Evolutionary conservation across 306 rosid genomes (phyloP).

Genomic region (Lathyrus tuberosus): DNA sequence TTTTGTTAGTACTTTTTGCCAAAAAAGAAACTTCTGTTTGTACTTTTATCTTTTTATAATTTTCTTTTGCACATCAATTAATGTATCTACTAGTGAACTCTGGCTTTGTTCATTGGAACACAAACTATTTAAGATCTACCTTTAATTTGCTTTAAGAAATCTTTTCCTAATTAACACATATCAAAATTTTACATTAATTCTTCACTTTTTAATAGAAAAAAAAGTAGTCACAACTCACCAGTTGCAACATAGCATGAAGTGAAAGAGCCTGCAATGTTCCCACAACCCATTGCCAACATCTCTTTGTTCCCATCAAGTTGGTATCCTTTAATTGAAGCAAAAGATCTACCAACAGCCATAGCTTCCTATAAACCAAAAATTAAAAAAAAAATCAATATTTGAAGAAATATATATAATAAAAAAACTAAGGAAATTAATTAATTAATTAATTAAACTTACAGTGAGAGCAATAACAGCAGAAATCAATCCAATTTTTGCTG

Average conservation of each 20-base stretch:
- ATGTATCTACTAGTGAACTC: neutral
- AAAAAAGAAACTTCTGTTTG: neutral
- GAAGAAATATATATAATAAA: too few species aligned
- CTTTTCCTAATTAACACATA: neutral
- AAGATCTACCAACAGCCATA: conserved; percentile 90
- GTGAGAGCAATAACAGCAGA: conserved; percentile 83
- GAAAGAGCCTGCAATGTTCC: conserved; percentile 87
- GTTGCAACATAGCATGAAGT: conserved; percentile 91
- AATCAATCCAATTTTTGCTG: conserved; percentile 76
- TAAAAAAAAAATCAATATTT: neutral
- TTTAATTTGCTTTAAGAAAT: neutral
- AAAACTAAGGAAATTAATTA: neutral
- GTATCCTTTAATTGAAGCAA: conserved; percentile 82
- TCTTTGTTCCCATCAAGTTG: conserved; percentile 92
- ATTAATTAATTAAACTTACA: conserved; percentile 46
- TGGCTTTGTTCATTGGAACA: neutral
- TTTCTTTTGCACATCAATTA: neutral
- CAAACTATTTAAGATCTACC: neutral
- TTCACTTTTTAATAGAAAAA: too few species aligned
- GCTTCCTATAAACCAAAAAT: conserved; percentile 50
- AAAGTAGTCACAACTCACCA: conserved; percentile 45
- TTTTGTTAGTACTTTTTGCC: neutral
- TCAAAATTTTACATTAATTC: too few species aligned
- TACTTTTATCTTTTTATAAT: neutral
- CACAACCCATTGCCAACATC: conserved; percentile 89